Percentiles rank a stretch among this genome's conserved stretches.
Evolutionary conservation across 768 basidiomycete genomes (phyloP).

Genomic region (Mycena filopes): DNA sequence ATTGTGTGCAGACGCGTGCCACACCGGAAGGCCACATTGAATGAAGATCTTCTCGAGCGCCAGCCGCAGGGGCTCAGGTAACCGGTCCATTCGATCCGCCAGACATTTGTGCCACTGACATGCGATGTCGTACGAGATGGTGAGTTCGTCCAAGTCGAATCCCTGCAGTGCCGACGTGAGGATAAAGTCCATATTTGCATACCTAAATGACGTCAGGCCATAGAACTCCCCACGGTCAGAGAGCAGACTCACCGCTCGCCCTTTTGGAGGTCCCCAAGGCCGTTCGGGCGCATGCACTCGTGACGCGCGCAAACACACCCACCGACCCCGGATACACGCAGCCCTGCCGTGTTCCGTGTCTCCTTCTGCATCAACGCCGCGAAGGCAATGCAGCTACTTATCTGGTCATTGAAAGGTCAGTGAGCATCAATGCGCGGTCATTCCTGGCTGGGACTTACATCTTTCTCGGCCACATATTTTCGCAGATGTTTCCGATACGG

Average conservation of each 20-base stretch:
- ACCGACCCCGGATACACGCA: slow-evolving; percentile 19
- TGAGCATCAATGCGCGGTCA: no score
- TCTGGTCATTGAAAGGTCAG: no score
- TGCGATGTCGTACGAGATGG: slow-evolving; percentile 36
- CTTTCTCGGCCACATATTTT: slow-evolving; percentile 13
- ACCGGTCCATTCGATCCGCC: neutral
- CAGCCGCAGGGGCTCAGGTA: neutral
- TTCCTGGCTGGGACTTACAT: slow-evolving; percentile 4
- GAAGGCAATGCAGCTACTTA: slow-evolving; percentile 27
- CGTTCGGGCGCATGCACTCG: slow-evolving; percentile 28
- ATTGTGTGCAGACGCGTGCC: slow-evolving; percentile 26
- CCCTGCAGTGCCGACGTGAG: slow-evolving; percentile 22
- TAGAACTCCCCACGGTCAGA: neutral
- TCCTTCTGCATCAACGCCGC: slow-evolving; percentile 31
- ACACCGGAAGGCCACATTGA: slow-evolving; percentile 15
- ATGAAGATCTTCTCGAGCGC: neutral
- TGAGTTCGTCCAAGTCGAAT: neutral
- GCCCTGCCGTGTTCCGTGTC: slow-evolving; percentile 17
- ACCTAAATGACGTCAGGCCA: slow-evolving; percentile 4
- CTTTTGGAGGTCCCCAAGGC: slow-evolving; percentile 36
- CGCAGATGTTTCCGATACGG: neutral
- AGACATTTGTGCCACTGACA: slow-evolving; percentile 33
- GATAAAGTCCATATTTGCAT: slow-evolving; percentile 36
- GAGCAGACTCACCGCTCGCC: slow-evolving; percentile 32
- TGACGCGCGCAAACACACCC: slow-evolving; percentile 28